These are phyloP conservation scores for Trichoderma harzianum DNA, from an alignment of 2,329 filamentous ascomycete species.

Conservation along the genomic window DNA sequence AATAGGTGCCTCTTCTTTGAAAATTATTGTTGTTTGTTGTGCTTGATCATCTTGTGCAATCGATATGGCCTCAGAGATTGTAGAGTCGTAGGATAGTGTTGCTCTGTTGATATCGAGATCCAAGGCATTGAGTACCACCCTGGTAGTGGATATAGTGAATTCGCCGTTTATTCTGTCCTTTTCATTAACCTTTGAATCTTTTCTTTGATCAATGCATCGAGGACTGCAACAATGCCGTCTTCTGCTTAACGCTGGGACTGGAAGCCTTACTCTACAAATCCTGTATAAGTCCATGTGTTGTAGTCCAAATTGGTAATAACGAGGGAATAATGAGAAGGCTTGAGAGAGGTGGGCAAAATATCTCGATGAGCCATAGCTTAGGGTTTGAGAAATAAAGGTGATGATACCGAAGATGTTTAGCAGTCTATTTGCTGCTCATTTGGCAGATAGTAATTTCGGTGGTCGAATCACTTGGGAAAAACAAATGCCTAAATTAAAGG, in stretches of 20 bases:
- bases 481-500: neutral
- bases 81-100: neutral
- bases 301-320: neutral
- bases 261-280: neutral
- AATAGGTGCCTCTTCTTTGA: neutral
- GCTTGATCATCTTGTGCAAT: neutral
- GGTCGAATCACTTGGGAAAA: neutral
- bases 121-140: neutral
- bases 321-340: neutral
- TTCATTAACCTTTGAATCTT: neutral
- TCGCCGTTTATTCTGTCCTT: neutral
- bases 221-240: neutral
- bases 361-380: neutral
- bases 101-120: neutral
- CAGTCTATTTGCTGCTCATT: neutral
- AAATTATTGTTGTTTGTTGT: neutral
- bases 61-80: neutral
- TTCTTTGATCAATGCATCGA: neutral
- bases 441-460: neutral
- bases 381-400: neutral
- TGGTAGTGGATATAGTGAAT: neutral
- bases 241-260: neutral
- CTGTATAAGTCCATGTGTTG: neutral
- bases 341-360: neutral
- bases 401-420: neutral